Percentiles rank a stretch among this genome's conserved stretches.
These are phyloP conservation scores for Hippophae tibetana DNA, from an alignment of 306 rosid genomes.

Conservation along the genomic window DNA sequence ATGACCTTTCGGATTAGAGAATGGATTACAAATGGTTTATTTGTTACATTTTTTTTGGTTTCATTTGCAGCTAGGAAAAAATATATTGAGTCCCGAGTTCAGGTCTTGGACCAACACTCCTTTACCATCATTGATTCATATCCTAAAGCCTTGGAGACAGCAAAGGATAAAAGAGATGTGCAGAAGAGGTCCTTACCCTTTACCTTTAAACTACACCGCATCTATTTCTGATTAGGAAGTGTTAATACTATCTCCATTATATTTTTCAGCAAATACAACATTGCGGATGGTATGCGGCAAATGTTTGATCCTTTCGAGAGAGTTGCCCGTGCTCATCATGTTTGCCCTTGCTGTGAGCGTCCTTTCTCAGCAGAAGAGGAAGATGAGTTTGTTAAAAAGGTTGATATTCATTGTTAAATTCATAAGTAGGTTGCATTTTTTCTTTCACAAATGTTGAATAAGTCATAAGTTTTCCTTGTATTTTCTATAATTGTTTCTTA, in stretches of 20 bases:
- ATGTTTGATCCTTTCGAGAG: constrained; percentile 96
- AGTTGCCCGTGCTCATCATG: constrained; percentile 83
- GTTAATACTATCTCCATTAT: constrained; percentile 29
- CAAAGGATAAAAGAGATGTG: constrained; percentile 70
- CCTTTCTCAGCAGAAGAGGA: constrained; percentile 82
- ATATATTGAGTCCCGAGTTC: constrained; percentile 66
- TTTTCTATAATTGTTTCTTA: constrained; percentile 16
- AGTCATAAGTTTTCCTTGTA: neutral
- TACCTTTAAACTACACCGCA: constrained; percentile 1
- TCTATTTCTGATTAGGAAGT: constrained; percentile 13
- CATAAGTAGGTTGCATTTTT: neutral
- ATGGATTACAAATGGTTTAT: neutral
- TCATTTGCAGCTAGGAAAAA: constrained; percentile 73
- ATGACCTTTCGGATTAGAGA: too few relatives aligned
- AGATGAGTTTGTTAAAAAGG: constrained; percentile 94
- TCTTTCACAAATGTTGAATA: neutral
- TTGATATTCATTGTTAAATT: constrained; percentile 21
- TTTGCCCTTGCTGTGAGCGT: constrained; percentile 96
- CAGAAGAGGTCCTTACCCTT: constrained; percentile 50
- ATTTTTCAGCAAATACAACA: constrained; percentile 69
- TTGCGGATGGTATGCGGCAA: constrained; percentile 88
- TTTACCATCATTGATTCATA: constrained; percentile 52
- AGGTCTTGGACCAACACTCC: constrained; percentile 57
- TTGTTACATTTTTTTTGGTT: constrained; percentile 4
- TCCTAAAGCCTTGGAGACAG: constrained; percentile 54